Evolutionary conservation across 345 rosid genomes (phyloP), one percentile per base, ranked within the genome.

Genomic region (Cardamine resedifolia): DNA sequence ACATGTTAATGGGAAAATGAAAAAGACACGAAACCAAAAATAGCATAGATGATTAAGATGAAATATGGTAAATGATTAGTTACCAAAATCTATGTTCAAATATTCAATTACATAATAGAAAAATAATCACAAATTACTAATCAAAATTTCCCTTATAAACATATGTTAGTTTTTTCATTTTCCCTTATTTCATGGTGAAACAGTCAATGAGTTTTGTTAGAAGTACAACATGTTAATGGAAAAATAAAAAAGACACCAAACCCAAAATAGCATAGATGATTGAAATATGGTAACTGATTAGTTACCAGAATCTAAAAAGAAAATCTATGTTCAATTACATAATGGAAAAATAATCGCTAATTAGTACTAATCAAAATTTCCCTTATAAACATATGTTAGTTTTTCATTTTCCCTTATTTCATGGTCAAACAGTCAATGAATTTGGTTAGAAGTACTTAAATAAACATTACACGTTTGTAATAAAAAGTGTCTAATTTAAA

Each of bases 381-480:
- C 26, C 23, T 2, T n/a, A 48, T 39, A 67, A 75, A 51, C 31
- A 2, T 15, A 7, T 20, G 20, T 21, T 28, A 60, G 33, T n/a
- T 11, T 14, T 4, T n/a, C n/a, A n/a, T 12, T n/a, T 36, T 5
- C 20, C 66, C 62, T 56, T 0, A 28, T 48, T 18, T 47, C 10
- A 70, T 70, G 79, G 75, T 64, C 61, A 76, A 33, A 52, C 60
- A 70, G 71, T 76, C 75, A 76, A 76, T 11, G 66, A 63, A 53
- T 45, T 43, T 34, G 5, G 41, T 31, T 19, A 52, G 16, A 60
- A 43, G 62, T 3, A 45, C 21, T 52, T 15, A 68, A 53, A 62
- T n/a, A 68, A 69, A 61, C 45, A 70, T 27, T 61, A n/a, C n/a
- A n/a, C n/a, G 7, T 58, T 36, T 59, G 2, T 27, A 49, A 18